phyloP scores from a whole-genome alignment of 768 basidiomycete species.

The Amanita phalloides region DNA sequence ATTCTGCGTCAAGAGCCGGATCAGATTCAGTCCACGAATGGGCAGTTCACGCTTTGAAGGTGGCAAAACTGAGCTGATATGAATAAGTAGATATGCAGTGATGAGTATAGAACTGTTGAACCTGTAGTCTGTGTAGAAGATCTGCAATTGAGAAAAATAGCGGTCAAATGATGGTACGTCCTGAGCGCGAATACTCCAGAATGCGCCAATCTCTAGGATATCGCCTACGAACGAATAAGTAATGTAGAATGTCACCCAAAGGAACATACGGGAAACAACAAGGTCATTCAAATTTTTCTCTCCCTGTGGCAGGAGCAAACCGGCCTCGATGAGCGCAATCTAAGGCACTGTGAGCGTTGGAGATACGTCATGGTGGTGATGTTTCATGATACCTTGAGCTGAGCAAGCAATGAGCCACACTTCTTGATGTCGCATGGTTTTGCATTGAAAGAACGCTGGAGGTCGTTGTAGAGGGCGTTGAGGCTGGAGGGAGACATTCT shows the following conservation, averaged over 20 bases:
- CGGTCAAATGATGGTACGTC: conserved; percentile 92
- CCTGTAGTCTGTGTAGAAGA: conserved; percentile 85
- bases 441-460: conserved; percentile 55
- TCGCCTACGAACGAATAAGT: conserved; percentile 45
- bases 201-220: conserved; percentile 91
- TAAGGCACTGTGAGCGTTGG: conserved; percentile 17
- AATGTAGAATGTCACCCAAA: not conserved
- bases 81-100: not conserved
- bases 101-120: conserved; percentile 13
- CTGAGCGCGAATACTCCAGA: conserved; percentile 82
- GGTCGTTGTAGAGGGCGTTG: conserved; percentile 50
- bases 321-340: conserved; percentile 71
- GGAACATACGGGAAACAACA: conserved; percentile 55
- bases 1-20: conserved; percentile 89
- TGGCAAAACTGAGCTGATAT: conserved; percentile 56
- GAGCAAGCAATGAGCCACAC: conserved; percentile 48
- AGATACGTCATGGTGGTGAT: not conserved
- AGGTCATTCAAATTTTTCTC: conserved; percentile 59
- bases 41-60: conserved; percentile 81
- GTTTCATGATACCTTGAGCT: conserved; percentile 54
- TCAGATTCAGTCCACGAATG: conserved; percentile 88
- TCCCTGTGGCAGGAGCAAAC: conserved; percentile 64
- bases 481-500: conserved; percentile 19
- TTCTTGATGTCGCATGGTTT: conserved; percentile 59
- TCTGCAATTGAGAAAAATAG: conserved; percentile 86